Conservation (phyloP, 2,329 filamentous ascomycete genomes). For the Penicillium sp. region DNA sequence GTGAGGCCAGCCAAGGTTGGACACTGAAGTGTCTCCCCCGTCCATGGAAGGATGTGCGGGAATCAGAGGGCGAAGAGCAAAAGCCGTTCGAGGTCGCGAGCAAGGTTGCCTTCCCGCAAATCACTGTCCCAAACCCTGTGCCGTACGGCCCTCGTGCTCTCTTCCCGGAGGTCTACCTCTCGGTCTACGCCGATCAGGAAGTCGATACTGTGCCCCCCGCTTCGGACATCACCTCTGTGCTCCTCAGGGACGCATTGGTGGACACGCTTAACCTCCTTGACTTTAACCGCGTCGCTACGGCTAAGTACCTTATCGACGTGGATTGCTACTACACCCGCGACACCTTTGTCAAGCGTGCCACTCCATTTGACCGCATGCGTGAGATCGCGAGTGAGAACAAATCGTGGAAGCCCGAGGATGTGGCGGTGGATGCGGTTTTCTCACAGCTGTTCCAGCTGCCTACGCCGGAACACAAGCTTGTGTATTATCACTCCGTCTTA, state of each 20-base stretch:
- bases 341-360: constrained; percentile 92
- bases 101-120: constrained; percentile 76
- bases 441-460: constrained; percentile 91
- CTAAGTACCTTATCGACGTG: constrained; percentile 87
- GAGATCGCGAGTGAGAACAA: constrained; percentile 64
- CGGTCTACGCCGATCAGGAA: constrained; percentile 85
- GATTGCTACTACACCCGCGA: constrained; percentile 90
- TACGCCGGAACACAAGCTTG: constrained; percentile 83
- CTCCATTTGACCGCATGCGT: constrained; percentile 84
- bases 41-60: constrained; percentile 49
- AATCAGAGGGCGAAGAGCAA: constrained; percentile 51
- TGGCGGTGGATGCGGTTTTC: constrained; percentile 96
- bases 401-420: constrained; percentile 97
- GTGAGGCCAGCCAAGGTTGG: constrained; percentile 75
- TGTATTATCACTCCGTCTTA: constrained; percentile 94
- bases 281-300: constrained; percentile 85
- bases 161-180: constrained; percentile 92
- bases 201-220: constrained; percentile 83
- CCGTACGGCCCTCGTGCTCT: constrained; percentile 72
- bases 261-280: constrained; percentile 94
- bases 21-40: constrained; percentile 66
- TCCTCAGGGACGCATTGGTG: constrained; percentile 81
- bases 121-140: constrained; percentile 75
- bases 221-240: constrained; percentile 73
- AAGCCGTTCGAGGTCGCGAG: constrained; percentile 60